Conservation (phyloP, 805 yeast species). For the Candida adriatica region DNA sequence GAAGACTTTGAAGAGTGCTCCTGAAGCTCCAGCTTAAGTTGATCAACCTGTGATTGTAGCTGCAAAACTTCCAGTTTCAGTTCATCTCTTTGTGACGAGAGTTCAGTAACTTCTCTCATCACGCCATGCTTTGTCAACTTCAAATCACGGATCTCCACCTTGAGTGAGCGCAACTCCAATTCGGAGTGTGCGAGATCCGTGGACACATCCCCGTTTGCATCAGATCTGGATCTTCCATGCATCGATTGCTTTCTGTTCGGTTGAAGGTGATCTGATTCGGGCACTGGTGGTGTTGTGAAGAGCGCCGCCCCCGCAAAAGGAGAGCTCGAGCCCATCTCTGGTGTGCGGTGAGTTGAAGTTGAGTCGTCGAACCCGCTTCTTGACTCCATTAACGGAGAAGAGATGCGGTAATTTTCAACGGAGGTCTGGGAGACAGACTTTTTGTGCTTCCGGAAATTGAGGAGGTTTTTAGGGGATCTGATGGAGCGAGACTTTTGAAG, state of each 20-base stretch:
- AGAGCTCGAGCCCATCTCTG: constrained; percentile 8
- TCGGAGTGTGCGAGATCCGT: constrained; percentile 23
- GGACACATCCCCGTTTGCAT: constrained; percentile 10
- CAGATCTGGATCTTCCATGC: constrained; percentile 16
- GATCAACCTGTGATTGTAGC: constrained; percentile 17
- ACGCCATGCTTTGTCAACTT: constrained; percentile 37
- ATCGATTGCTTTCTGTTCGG: constrained; percentile 7
- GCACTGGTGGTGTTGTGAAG: constrained; percentile 24
- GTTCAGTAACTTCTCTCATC: constrained; percentile 42
- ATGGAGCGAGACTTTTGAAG: constrained; percentile 16
- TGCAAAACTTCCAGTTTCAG: constrained; percentile 35
- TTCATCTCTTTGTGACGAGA: constrained; percentile 39
- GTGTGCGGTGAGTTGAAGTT: constrained; percentile 9
- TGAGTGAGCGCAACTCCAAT: constrained; percentile 34
- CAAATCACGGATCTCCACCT: constrained; percentile 34
- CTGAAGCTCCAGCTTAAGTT: constrained; percentile 9
- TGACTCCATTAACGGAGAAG: constrained; percentile 18
- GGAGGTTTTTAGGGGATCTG: constrained; percentile 23
- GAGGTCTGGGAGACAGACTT: constrained; percentile 22
- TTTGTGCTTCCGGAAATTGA: constrained; percentile 21
- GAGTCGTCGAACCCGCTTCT: constrained; percentile 5
- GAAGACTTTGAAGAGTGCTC: constrained; percentile 9
- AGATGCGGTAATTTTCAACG: constrained; percentile 18
- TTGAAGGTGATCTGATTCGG: constrained; percentile 4
- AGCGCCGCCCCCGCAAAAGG: constrained; percentile 21